Conservation (phyloP, 805 yeast genomes). For the Pichia cephalocereana region DNA sequence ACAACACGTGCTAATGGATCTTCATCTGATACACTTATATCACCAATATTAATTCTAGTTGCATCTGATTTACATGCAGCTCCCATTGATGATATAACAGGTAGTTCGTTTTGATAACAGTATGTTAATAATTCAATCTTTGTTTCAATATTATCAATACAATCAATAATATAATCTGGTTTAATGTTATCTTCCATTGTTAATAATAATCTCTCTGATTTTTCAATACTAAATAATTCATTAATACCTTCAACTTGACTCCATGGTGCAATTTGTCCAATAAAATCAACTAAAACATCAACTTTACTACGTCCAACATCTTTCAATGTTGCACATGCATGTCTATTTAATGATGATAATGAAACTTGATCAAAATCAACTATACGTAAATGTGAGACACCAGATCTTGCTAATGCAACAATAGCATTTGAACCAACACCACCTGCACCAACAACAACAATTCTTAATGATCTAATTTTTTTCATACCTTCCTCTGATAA, state of each 20-base stretch:
- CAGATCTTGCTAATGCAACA: conserved; percentile 86
- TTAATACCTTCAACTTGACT: conserved; percentile 67
- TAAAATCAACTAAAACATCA: conserved; percentile 60
- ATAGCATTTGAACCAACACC: conserved; percentile 98
- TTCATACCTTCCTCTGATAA: conserved; percentile 78
- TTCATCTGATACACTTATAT: conserved; percentile 82
- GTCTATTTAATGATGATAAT: conserved; percentile 83
- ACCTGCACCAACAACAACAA: conserved; percentile 88
- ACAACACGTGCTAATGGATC: conserved; percentile 88
- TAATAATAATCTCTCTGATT: conserved; percentile 52
- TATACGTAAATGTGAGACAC: conserved; percentile 67
- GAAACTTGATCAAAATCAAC: conserved; percentile 97
- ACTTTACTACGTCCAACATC: conserved; percentile 95
- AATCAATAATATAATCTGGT: conserved; percentile 82
- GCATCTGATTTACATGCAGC: conserved; percentile 97
- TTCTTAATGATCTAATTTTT: conserved; percentile 57
- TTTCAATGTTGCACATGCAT: conserved; percentile 80
- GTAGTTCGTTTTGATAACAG: conserved; percentile 50
- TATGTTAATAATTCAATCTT: conserved; percentile 81
- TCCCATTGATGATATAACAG: conserved; percentile 89
- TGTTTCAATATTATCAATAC: conserved; percentile 96
- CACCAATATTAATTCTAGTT: conserved; percentile 81
- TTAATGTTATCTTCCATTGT: conserved; percentile 27
- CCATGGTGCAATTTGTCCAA: conserved; percentile 88
- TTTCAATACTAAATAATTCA: conserved; percentile 64